Evolutionary conservation across 805 yeast genomes (phyloP).

Genomic region (Nakazawaea ernobii): DNA sequence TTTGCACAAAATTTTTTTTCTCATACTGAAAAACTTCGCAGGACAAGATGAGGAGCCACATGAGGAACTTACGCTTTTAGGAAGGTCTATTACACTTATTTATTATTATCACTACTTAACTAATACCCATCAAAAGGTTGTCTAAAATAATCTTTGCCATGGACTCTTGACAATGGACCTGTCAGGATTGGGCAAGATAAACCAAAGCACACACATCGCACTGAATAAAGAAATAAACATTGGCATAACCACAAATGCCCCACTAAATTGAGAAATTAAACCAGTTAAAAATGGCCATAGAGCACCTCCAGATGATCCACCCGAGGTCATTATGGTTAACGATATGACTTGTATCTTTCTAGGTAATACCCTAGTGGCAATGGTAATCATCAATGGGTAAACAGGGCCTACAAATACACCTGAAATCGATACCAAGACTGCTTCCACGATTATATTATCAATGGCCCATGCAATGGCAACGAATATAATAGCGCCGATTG

Average conservation of each 20-base stretch:
- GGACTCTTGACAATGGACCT: constrained; percentile 19
- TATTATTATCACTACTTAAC: no score
- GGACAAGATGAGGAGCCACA: neutral
- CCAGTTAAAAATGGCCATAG: constrained; percentile 50
- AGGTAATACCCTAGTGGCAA: constrained; percentile 39
- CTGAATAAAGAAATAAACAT: constrained; percentile 32
- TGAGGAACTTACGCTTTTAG: neutral
- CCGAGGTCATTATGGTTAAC: constrained; percentile 46
- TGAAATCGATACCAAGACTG: constrained; percentile 39
- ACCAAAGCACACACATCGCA: constrained; percentile 33
- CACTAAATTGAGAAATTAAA: constrained; percentile 36
- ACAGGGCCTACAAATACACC: constrained; percentile 67
- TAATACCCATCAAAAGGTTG: no score
- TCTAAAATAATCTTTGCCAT: constrained; percentile 19
- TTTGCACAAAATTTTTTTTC: neutral
- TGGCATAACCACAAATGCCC: constrained; percentile 47
- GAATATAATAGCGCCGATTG: constrained; percentile 29
- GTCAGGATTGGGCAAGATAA: constrained; percentile 38
- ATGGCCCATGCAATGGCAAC: constrained; percentile 44
- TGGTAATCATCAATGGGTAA: constrained; percentile 47
- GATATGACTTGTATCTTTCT: constrained; percentile 46
- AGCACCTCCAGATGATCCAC: constrained; percentile 57
- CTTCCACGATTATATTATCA: constrained; percentile 37
- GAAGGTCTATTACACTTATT: no score
- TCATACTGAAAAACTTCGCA: neutral